Percentiles rank a stretch among this genome's conserved stretches.
Evolutionary conservation across 192 early-diverging fungal genomes (phyloP).

Genomic region (Fimicolochytrium jonesii): DNA sequence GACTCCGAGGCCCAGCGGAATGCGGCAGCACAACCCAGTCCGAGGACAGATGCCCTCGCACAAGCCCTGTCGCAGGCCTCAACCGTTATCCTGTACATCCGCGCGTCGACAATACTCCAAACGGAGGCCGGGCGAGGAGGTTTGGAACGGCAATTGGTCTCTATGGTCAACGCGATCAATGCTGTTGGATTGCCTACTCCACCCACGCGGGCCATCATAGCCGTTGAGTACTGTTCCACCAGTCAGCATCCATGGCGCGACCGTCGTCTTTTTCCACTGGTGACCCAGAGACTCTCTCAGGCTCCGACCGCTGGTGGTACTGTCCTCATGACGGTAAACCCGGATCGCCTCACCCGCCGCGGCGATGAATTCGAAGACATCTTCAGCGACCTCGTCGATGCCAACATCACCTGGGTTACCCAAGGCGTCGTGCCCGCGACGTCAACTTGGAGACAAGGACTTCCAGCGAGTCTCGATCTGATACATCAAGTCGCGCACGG

Average conservation of each 20-base stretch:
- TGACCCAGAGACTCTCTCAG: no score
- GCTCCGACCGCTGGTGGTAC: no score
- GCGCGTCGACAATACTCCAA: not conserved
- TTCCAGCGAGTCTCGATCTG: not conserved
- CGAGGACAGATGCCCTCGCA: no score
- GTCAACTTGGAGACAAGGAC: not conserved
- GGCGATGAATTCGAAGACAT: not conserved
- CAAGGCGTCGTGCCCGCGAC: not conserved
- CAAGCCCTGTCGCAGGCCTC: no score
- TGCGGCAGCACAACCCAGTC: no score
- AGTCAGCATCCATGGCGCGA: slow-evolving; percentile 1
- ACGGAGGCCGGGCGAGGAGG: not conserved
- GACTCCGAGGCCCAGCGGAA: no score
- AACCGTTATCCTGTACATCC: slow-evolving; percentile 1
- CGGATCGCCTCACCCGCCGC: not conserved
- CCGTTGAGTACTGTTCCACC: slow-evolving; percentile 3
- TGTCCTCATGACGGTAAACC: not conserved
- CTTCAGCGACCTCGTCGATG: not conserved
- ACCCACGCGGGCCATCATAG: no score
- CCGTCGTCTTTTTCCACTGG: not conserved
- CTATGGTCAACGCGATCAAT: not conserved
- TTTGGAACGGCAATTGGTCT: not conserved
- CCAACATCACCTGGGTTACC: not conserved
- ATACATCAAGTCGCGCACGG: not conserved
- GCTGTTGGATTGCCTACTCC: no score